phyloP scores from a whole-genome alignment of 441 rosid species.

The Populus hybrid region DNA sequence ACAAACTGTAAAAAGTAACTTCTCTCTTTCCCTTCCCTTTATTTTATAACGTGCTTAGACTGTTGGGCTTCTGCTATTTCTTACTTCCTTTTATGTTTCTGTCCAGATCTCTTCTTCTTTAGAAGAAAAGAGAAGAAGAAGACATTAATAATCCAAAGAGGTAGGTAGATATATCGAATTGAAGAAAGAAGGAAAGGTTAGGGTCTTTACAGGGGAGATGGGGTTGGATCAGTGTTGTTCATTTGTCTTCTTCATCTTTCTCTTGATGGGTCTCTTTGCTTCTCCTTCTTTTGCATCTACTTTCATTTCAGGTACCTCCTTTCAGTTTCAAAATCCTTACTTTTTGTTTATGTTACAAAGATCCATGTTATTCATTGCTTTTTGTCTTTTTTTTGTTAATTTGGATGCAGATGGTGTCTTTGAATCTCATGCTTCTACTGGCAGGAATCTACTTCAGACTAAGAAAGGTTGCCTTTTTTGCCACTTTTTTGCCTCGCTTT shows the following conservation, averaged over 20 bases:
- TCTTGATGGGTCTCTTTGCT: constrained; percentile 18
- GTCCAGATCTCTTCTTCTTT: not conserved
- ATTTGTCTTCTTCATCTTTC: constrained; percentile 4
- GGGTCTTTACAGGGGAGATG: constrained; percentile 6
- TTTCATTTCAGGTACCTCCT: constrained; percentile 32
- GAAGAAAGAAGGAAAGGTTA: not conserved
- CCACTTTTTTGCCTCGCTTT: not conserved
- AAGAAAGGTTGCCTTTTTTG: constrained; percentile 36
- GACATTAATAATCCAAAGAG: not conserved
- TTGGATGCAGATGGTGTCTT: constrained; percentile 41
- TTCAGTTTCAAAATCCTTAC: not conserved
- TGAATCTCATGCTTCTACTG: constrained; percentile 29
- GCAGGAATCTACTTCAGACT: constrained; percentile 54
- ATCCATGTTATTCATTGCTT: not conserved
- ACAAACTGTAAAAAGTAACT: not conserved
- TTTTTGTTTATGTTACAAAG: not conserved
- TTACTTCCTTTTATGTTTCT: not conserved
- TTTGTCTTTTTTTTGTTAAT: constrained; percentile 6
- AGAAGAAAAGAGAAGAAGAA: not conserved
- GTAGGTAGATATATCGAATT: not conserved
- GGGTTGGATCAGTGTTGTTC: not conserved
- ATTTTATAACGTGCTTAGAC: not conserved
- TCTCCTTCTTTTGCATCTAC: constrained; percentile 27
- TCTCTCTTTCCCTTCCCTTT: not conserved
- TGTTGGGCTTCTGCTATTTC: not conserved